phyloP scores from a whole-genome alignment of 148 eudicot genomes.

The Vaccinium myrtillus region DNA sequence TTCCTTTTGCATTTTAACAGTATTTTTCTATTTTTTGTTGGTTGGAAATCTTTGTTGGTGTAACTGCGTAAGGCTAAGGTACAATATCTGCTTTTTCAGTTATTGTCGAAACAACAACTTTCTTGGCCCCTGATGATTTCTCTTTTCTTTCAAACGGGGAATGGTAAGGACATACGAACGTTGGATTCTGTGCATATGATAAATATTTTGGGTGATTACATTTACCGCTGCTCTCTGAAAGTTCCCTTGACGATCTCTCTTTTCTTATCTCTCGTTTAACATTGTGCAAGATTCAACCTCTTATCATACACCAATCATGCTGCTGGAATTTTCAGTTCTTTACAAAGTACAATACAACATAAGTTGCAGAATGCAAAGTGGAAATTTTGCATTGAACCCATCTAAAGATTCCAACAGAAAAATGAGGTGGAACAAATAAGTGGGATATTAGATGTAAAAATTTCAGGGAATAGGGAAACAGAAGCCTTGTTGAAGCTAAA shows the following conservation, averaged over 20 bases:
- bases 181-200: conserved; percentile 10
- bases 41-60: conserved; percentile 16
- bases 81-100: conserved; percentile 42
- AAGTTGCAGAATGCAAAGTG: neutral
- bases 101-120: conserved; percentile 85
- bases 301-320: conserved; percentile 5
- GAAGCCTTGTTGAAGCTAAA: neutral
- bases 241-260: neutral
- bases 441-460: neutral
- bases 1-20: neutral
- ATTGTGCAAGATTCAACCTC: neutral
- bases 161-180: conserved; percentile 50
- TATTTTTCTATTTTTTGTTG: neutral
- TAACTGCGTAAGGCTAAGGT: neutral
- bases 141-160: conserved; percentile 88
- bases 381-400: neutral
- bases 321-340: neutral
- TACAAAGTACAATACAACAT: neutral
- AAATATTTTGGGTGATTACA: neutral
- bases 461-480: neutral
- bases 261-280: neutral
- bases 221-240: neutral
- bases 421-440: neutral
- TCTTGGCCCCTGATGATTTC: conserved; percentile 50
- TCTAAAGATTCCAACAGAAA: neutral